Base-by-base conservation (phyloP, 352 stramenopile species). In the Labyrinthula sp. region DNA sequence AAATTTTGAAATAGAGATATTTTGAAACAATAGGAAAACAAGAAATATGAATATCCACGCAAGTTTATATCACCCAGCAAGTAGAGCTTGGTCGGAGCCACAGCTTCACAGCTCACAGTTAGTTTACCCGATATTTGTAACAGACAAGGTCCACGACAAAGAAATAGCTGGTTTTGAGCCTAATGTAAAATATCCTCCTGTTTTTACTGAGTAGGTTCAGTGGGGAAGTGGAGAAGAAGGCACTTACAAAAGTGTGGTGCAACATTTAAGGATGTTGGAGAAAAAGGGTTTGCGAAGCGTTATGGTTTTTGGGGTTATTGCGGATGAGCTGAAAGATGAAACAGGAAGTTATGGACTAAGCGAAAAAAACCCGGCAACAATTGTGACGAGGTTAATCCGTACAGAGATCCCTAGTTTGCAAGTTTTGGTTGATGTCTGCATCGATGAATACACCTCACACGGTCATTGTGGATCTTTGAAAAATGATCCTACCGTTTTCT, bases 371-470 rank as follows among this genome's bases (percentile, higher is more conserved):
- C 74, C 74, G 10, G 74, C 82, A 14, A 79, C 82, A 49, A 47
- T 58, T 39, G 75, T 65, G 47, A 77, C 64, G 35, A 58, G 63
- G 40, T 68, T 58, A 26, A 57, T 84, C 29, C 71, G 74, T 31
- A 30, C 57, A 45, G 61, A 67, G 34, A 55, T 78, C 20, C 74
- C 74, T 0, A 66, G 75, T 48, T 62, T 84, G 34, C 66, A 82
- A 12, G 64, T 84, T 33, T 67, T 73, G 31, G 81, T 71, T 41
- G 74, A 84, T 49, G 71, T 82, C 39, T 84, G 74, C 61, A 75
- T 84, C 66, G 82, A 72, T 40, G 74, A 84, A 62, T 84, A 84
- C 67, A 84, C 74, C 45, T 69, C 79, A 63, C 67, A 82, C 49
- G 74, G 74, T 34, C 74, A 84, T 56, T 84, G 74, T 49, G 74